Evolutionary conservation across 2,329 filamentous ascomycete genomes (phyloP).

Genomic region (Colletotrichum lini): DNA sequence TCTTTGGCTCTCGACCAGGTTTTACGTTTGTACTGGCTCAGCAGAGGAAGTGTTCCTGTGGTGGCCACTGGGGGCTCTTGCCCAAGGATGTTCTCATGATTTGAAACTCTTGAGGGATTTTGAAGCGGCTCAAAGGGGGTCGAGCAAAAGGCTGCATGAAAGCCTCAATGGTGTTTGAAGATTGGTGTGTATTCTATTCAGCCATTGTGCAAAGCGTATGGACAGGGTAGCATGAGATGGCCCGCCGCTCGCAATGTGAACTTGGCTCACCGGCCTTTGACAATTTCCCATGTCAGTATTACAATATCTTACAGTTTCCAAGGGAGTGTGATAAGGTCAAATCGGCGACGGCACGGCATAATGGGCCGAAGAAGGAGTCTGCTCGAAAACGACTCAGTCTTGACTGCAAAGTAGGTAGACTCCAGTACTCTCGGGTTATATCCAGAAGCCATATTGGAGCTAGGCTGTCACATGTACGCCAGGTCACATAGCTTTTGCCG

Average conservation of each 20-base stretch:
- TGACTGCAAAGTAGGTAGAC: too few relatives aligned
- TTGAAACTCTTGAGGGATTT: neutral
- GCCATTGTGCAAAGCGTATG: neutral
- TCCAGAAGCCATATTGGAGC: neutral
- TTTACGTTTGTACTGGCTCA: constrained; percentile 68
- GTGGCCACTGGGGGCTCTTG: constrained; percentile 66
- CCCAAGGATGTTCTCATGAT: constrained; percentile 46
- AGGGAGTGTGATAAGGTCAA: neutral
- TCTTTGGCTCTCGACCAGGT: constrained; percentile 62
- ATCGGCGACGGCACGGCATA: neutral
- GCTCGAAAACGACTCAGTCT: neutral
- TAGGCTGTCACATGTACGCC: neutral
- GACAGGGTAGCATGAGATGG: too few relatives aligned
- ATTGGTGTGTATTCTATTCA: neutral
- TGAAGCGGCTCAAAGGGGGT: neutral
- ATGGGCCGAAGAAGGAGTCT: too few relatives aligned
- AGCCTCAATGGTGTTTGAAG: too few relatives aligned
- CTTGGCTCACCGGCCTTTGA: neutral
- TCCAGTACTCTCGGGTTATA: too few relatives aligned
- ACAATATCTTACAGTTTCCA: too few relatives aligned
- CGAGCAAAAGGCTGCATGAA: neutral
- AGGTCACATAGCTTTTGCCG: neutral
- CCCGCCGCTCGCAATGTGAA: neutral
- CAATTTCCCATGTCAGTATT: too few relatives aligned
- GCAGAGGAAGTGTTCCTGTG: constrained; percentile 69